phyloP scores from a whole-genome alignment of 257 asterid species.

The Primulina eburnea region DNA sequence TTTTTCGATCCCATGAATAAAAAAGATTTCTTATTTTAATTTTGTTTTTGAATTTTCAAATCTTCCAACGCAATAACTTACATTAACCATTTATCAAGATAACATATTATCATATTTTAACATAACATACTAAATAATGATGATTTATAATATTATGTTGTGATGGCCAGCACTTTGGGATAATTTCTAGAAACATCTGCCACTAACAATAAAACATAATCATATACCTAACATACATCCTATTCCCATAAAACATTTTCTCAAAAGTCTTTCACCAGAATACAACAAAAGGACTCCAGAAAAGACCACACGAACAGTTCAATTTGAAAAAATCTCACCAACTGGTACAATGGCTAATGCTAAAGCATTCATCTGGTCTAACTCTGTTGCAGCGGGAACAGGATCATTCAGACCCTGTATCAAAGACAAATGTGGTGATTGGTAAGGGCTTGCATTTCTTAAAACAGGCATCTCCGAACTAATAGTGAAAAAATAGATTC shows the following conservation, averaged over 20 bases:
- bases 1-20: neutral
- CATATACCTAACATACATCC: neutral
- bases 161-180: neutral
- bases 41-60: neutral
- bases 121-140: no score
- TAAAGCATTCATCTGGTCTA: slow-evolving; percentile 84
- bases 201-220: neutral
- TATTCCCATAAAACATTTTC: neutral
- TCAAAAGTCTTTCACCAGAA: neutral
- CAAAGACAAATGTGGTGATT: slow-evolving; percentile 18
- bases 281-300: neutral
- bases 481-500: neutral
- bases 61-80: neutral
- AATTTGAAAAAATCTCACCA: slow-evolving; percentile 42
- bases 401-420: slow-evolving; percentile 69
- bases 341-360: slow-evolving; percentile 92
- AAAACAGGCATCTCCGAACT: neutral
- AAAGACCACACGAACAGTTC: neutral
- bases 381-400: slow-evolving; percentile 66
- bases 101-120: neutral
- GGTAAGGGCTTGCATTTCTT: slow-evolving; percentile 6
- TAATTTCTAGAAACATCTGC: neutral
- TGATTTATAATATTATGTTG: no score
- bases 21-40: neutral
- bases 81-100: neutral